Base-by-base conservation (phyloP, 2,329 filamentous ascomycete genomes). In the Fusarium nelsonii region DNA sequence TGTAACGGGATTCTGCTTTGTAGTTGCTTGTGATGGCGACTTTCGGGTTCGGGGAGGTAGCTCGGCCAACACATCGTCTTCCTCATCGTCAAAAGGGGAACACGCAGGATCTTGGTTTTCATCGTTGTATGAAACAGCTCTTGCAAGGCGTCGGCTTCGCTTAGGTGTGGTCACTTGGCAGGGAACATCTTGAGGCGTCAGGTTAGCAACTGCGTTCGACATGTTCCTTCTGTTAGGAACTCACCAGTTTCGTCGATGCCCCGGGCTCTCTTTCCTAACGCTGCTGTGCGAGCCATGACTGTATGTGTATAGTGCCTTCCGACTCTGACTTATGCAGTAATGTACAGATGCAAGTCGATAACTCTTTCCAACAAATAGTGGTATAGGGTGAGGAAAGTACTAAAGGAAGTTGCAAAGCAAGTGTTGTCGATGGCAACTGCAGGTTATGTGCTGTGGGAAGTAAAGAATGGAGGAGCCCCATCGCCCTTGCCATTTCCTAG, bases 61-160 rank as follows among this genome's bases (percentile, higher is more conserved):
- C 45, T 82, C 78, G 16, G 77, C 77, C 50, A 80, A 75, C 18
- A 80, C 77, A 44, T 79, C 78, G 32, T 82, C 81, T 50, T 84
- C 81, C 66, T 86, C 78, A 65, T 76, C 79, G 36, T 50, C 37
- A 74, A 82, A 76, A 16, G 72, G 68, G 36, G 62, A 66, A 16
- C 70, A 70, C 15, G 76, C 65, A 5, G 79, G 77, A 44, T 91
- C 89, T 65, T 86, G 82, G 70, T 93, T 92, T 78, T 94, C 91
- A 71, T 92, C 87, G 70, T 90, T 89, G 73, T 87, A 83, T n/a
- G 74, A 67, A 75, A 78, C 68, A 74, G 80, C 66, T 78, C 81
- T 74, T 43, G 64, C 59, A 78, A 81, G 65, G 37, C 82, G 81
- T 65, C 84, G 81, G 51, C 81, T 78, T 68, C 83, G 80, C 70